phyloP scores from a whole-genome alignment of 768 basidiomycete genomes.

The Cystofilobasidium ferigula region DNA sequence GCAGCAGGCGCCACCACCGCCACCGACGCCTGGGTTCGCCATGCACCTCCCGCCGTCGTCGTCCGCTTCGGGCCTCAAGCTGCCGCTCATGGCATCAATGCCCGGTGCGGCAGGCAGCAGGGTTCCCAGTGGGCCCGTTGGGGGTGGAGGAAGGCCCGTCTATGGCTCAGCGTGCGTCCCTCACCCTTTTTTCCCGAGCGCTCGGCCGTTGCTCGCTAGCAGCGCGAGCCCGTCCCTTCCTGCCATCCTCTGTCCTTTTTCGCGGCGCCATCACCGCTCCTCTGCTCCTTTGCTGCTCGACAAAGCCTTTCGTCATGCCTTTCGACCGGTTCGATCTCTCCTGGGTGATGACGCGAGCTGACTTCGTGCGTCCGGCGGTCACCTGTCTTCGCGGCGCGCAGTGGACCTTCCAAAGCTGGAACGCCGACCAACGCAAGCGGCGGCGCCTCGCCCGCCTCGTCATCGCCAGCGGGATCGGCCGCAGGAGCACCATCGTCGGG shows the following conservation, averaged over 20 bases:
- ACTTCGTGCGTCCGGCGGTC: too few species aligned
- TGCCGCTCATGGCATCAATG: too few species aligned
- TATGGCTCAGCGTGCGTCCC: not conserved
- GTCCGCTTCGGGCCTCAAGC: not conserved
- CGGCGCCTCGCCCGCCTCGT: not conserved
- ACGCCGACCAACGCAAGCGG: too few species aligned
- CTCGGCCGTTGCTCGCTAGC: too few species aligned
- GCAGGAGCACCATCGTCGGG: conserved; percentile 13
- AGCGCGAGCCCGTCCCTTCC: not conserved
- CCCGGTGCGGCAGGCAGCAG: too few species aligned
- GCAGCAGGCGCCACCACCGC: not conserved
- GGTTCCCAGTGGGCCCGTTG: not conserved
- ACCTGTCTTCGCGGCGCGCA: too few species aligned
- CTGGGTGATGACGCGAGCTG: too few species aligned
- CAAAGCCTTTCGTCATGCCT: too few species aligned
- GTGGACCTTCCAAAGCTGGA: too few species aligned
- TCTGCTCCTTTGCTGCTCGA: too few species aligned
- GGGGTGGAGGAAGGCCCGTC: not conserved
- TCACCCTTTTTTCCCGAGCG: not conserved
- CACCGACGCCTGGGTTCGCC: not conserved
- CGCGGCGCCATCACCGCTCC: not conserved
- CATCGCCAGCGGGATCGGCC: not conserved
- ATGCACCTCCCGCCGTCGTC: not conserved
- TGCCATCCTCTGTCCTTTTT: not conserved
- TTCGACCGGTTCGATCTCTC: too few species aligned